Percentiles rank a stretch among this genome's conserved stretches.
Evolutionary conservation across 306 rosid genomes (phyloP).

Genomic region (Elaeagnus macrophylla): DNA sequence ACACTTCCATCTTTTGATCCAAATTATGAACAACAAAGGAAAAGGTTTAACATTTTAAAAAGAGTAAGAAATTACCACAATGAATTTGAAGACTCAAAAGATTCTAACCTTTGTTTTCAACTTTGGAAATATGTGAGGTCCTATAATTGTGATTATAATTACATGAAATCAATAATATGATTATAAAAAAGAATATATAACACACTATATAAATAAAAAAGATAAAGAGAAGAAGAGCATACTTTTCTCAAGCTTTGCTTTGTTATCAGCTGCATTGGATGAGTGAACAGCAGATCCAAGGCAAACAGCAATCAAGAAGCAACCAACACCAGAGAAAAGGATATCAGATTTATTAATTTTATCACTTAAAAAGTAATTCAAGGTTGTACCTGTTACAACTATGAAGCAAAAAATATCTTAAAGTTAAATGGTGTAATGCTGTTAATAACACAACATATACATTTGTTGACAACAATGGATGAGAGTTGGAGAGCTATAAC

Average conservation of each 20-base stretch:
- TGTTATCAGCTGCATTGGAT: slow-evolving; percentile 74
- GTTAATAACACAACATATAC: neutral
- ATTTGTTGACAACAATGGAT: neutral
- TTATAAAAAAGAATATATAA: neutral
- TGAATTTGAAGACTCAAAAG: slow-evolving; percentile 7
- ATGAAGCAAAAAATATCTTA: slow-evolving; percentile 2
- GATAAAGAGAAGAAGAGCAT: no score
- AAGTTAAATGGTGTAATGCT: neutral
- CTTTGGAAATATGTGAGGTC: slow-evolving; percentile 18
- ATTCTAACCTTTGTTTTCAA: slow-evolving; percentile 30
- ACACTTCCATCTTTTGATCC: slow-evolving; percentile 26
- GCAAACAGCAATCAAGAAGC: slow-evolving; percentile 83
- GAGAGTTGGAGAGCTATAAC: slow-evolving; percentile 54
- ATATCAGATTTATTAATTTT: slow-evolving; percentile 69
- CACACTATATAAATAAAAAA: no score
- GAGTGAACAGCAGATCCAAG: slow-evolving; percentile 79
- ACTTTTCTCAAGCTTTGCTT: slow-evolving; percentile 57
- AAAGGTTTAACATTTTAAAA: slow-evolving; percentile 7
- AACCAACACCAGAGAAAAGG: slow-evolving; percentile 85
- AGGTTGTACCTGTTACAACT: slow-evolving; percentile 48
- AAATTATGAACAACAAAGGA: slow-evolving; percentile 18
- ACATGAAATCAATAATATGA: slow-evolving; percentile 13
- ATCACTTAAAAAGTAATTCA: slow-evolving; percentile 75
- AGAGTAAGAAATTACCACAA: neutral
- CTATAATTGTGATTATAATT: no score